Conservation (phyloP, 106 monocot genomes). For the Gastrodia elata region DNA sequence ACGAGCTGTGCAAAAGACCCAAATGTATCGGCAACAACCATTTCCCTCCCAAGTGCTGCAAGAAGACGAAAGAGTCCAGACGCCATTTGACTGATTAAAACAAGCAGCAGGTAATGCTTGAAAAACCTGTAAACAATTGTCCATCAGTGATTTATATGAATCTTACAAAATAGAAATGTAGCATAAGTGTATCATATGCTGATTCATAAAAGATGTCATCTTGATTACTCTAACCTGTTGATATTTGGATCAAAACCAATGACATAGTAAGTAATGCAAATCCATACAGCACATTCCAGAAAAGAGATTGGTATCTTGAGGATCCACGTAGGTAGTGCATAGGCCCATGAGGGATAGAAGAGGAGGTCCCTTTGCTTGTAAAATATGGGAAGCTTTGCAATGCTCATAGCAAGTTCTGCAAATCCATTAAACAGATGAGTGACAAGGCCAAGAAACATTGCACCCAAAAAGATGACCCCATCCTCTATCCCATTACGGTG, state of each 20-base stretch:
- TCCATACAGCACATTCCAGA: slow-evolving; percentile 36
- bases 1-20: slow-evolving; percentile 54
- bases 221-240: slow-evolving; percentile 23
- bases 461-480: slow-evolving; percentile 52
- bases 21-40: slow-evolving; percentile 64
- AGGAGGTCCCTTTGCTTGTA: slow-evolving; percentile 71
- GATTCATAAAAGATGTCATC: background rate
- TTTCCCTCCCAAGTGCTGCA: slow-evolving; percentile 37
- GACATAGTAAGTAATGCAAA: slow-evolving; percentile 50
- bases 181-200: background rate
- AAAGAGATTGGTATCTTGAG: slow-evolving; percentile 62
- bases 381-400: slow-evolving; percentile 63
- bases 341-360: slow-evolving; percentile 77
- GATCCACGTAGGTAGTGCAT: slow-evolving; percentile 60
- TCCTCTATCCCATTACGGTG: slow-evolving; percentile 16
- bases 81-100: slow-evolving; percentile 52
- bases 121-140: slow-evolving; percentile 39
- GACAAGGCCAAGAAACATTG: slow-evolving; percentile 38
- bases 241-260: slow-evolving; percentile 59
- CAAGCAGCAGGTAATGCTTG: slow-evolving; percentile 47
- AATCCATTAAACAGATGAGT: slow-evolving; percentile 52
- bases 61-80: slow-evolving; percentile 47
- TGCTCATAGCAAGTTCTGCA: slow-evolving; percentile 47
- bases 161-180: background rate
- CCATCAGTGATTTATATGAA: background rate